These are phyloP conservation scores for Chytriomyces confervae DNA, from an alignment of 192 early-diverging fungal genomes.

Conservation along the genomic window DNA sequence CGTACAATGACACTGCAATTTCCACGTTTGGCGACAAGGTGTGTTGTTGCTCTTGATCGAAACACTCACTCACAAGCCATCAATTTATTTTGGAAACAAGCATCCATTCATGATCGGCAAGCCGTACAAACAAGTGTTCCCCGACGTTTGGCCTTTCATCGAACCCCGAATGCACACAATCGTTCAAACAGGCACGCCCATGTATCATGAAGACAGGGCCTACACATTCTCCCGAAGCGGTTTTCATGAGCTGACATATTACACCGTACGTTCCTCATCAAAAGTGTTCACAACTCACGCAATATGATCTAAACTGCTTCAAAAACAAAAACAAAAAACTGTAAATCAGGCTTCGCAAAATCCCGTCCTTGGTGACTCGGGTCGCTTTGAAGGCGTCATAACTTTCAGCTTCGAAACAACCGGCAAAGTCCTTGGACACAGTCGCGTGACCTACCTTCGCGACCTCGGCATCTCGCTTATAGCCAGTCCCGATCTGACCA, in stretches of 20 bases:
- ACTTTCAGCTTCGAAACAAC: slow-evolving; percentile 33
- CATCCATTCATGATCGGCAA: slow-evolving; percentile 44
- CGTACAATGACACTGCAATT: slow-evolving; percentile 22
- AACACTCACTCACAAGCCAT: not conserved
- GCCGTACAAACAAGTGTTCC: slow-evolving; percentile 34
- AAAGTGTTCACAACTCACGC: too few species aligned
- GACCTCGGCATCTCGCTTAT: slow-evolving; percentile 3
- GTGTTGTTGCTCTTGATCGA: not conserved
- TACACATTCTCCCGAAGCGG: slow-evolving; percentile 42
- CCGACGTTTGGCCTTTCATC: slow-evolving; percentile 40
- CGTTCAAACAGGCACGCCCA: slow-evolving; percentile 4
- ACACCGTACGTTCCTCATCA: slow-evolving; percentile 19
- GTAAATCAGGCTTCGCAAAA: not conserved
- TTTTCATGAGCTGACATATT: slow-evolving; percentile 39
- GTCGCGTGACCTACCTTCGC: not conserved
- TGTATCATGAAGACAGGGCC: slow-evolving; percentile 29
- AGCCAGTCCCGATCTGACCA: not conserved
- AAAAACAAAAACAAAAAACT: too few species aligned
- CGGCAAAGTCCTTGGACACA: not conserved
- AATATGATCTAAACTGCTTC: too few species aligned
- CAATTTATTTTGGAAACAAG: slow-evolving; percentile 11
- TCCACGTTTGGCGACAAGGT: slow-evolving; percentile 9
- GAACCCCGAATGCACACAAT: not conserved
- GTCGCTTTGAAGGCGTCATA: slow-evolving; percentile 19
- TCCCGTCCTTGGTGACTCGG: slow-evolving; percentile 18